Conservation (phyloP, 345 rosid species). For the Citrus unshiu region DNA sequence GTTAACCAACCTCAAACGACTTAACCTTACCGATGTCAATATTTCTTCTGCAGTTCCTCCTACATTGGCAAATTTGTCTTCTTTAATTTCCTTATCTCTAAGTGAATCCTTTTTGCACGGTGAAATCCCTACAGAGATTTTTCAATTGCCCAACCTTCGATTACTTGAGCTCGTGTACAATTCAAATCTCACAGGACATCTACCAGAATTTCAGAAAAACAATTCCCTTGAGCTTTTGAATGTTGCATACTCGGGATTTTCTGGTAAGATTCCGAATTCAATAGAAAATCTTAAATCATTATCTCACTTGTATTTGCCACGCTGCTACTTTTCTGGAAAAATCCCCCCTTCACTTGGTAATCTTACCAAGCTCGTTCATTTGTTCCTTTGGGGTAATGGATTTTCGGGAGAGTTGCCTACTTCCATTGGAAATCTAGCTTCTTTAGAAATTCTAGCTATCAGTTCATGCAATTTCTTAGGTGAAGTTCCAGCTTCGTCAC, state of each 20-base stretch:
- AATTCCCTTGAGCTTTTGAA: neutral
- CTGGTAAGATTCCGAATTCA: neutral
- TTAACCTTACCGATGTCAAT: neutral
- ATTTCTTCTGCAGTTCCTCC: neutral
- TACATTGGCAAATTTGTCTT: neutral
- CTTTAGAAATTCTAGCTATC: neutral
- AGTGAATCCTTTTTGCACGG: neutral
- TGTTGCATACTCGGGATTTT: neutral
- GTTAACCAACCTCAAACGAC: neutral
- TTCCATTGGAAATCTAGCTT: neutral
- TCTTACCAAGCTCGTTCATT: neutral
- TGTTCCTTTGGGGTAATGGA: neutral
- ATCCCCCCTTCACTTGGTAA: neutral
- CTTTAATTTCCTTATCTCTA: neutral
- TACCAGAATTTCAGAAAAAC: neutral
- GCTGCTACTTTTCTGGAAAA: neutral
- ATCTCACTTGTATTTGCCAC: neutral
- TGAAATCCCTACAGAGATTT: neutral
- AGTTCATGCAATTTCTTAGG: neutral
- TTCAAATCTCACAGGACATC: neutral
- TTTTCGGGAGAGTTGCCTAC: neutral
- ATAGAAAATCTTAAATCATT: neutral
- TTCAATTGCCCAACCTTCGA: neutral
- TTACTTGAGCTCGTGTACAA: neutral
- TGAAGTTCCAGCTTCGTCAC: neutral